phyloP scores from a whole-genome alignment of 2,329 filamentous ascomycete genomes.

The Paramyrothecium sp. region DNA sequence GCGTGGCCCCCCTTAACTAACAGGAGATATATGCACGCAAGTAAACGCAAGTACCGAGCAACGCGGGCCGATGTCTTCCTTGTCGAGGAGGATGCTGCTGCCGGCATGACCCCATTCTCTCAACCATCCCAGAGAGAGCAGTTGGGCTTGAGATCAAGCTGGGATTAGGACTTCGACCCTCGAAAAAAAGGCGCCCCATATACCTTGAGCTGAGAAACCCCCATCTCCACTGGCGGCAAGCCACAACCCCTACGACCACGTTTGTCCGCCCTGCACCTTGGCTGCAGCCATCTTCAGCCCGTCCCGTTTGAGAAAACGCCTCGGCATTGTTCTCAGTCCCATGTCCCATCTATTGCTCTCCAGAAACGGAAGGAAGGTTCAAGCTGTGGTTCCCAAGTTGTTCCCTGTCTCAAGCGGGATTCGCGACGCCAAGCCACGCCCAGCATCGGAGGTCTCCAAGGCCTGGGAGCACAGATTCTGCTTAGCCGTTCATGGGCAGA shows the following conservation, averaged over 20 bases:
- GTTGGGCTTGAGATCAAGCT: too few species aligned
- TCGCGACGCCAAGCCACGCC: too few species aligned
- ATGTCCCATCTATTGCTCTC: neutral
- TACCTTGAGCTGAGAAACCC: neutral
- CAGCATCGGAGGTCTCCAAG: too few species aligned
- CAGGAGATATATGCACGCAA: neutral
- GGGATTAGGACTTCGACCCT: neutral
- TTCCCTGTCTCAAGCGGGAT: too few species aligned
- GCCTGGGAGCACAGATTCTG: too few species aligned
- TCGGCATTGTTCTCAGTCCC: neutral
- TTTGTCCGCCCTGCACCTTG: neutral
- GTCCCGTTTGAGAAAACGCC: neutral
- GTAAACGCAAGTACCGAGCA: neutral
- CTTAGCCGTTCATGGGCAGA: neutral
- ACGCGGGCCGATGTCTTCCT: neutral
- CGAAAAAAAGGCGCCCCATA: neutral
- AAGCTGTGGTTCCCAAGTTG: neutral
- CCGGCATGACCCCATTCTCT: too few species aligned
- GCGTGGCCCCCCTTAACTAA: neutral
- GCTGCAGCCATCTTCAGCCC: neutral
- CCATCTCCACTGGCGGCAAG: neutral
- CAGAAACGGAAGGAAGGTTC: neutral
- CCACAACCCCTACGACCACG: neutral
- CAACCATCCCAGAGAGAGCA: too few species aligned
- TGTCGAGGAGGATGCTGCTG: neutral